These are phyloP conservation scores for Hyaloscypha variabilis DNA, from an alignment of 495 filamentous ascomycete species.

Conservation along the genomic window DNA sequence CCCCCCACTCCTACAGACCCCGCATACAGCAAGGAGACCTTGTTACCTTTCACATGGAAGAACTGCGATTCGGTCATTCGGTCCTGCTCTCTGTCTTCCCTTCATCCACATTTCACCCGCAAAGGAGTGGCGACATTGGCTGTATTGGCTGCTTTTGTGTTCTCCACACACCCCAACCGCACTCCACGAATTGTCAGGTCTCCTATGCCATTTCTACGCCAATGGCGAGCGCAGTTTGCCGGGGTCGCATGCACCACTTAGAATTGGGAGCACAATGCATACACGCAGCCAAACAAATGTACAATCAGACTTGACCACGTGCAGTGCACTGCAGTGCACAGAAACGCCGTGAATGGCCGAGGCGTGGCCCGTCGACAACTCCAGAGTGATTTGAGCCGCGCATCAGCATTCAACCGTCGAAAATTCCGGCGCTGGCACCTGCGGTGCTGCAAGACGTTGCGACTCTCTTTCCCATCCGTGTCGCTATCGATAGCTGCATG, in stretches of 20 bases:
- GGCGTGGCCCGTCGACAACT: too few relatives aligned
- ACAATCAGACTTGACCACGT: too few relatives aligned
- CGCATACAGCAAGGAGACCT: too few relatives aligned
- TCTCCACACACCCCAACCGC: not conserved
- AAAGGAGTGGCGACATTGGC: not conserved
- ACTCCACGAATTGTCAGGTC: not conserved
- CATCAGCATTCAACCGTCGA: too few relatives aligned
- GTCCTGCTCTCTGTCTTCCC: not conserved
- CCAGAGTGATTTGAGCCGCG: too few relatives aligned
- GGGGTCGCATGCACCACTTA: not conserved
- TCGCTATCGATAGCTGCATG: not conserved
- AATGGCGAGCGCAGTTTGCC: not conserved
- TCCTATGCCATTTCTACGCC: not conserved
- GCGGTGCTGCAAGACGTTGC: not conserved
- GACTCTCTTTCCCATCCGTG: not conserved
- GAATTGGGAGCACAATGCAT: not conserved
- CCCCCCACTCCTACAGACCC: too few relatives aligned
- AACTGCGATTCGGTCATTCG: not conserved
- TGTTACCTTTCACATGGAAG: not conserved
- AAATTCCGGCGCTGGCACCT: not conserved
- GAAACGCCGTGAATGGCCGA: too few relatives aligned
- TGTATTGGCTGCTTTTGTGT: not conserved
- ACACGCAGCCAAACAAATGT: not conserved
- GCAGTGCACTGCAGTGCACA: too few relatives aligned
- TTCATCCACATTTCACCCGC: not conserved